Base-by-base conservation (phyloP, 169 alveolate species). In the Plasmodium blacklocki region DNA sequence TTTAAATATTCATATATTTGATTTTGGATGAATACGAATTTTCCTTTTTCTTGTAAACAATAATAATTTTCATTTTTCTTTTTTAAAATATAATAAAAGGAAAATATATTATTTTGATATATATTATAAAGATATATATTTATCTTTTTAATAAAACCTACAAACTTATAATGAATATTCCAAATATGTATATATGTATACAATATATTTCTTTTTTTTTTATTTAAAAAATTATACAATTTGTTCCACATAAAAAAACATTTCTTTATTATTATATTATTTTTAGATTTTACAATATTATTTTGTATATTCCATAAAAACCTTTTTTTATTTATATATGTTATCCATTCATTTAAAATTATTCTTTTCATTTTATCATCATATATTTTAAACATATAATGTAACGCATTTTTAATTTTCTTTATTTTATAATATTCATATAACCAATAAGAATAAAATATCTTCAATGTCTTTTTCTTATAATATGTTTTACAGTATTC, bases 11-110 rank as follows among this genome's bases (percentile, higher is more conserved):
- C 49, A 8, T 23, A 56, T 47, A 76, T 63, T 50, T 76, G 89
- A 14, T 64, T 49, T 19, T 32, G 63, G 12, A 76, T 72, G 63
- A 62, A 76, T 18, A 50, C 54, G 47, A 76, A 76, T 39, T 9
- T 18, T 4, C 89, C 89, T n/a, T 68, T 50, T 3, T 23, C n/a
- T 6, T 63, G 70, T 32, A 15, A 32, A 5, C 47, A 39, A 39
- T 32, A 63, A 21, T 76, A 76, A 15, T 76, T 76, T 43, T 76
- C 89, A 45, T 56, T 76, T 54, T 26, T 76, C 49, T 64, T 76
- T 18, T 68, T 50, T 58, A 76, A 64, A 29, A 64, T 56, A 39
- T 49, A 76, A 56, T 64, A 76, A 68, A 76, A 76, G 18, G 26
- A 64, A 58, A 66, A 76, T 39, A 76, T 64, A 12, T 76, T 54